Conservation (phyloP, 2,329 filamentous ascomycete genomes). For the Colletotrichum ledebouriae region DNA sequence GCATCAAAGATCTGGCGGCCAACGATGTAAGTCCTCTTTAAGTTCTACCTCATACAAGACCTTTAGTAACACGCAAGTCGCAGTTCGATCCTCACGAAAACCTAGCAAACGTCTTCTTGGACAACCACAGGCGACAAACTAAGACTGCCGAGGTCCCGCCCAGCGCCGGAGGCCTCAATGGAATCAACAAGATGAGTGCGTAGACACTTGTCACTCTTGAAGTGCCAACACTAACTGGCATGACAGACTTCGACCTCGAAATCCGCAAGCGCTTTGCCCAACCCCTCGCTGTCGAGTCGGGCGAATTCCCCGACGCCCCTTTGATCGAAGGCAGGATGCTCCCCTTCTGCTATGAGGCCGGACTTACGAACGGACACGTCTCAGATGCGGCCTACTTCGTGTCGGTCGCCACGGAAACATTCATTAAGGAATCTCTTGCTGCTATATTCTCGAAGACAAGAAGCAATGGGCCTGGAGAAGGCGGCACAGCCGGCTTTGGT, state of each 20-base stretch:
- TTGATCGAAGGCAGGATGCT: slow-evolving; percentile 75
- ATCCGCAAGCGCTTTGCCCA: slow-evolving; percentile 75
- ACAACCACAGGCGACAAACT: slow-evolving; percentile 61
- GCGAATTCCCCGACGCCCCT: slow-evolving; percentile 76
- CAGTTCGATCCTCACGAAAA: slow-evolving; percentile 69
- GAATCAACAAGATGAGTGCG: slow-evolving; percentile 83
- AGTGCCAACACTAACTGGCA: not conserved
- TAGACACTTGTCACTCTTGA: slow-evolving; percentile 32
- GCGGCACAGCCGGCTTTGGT: slow-evolving; percentile 72
- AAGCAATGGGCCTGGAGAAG: slow-evolving; percentile 74
- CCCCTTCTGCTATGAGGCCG: slow-evolving; percentile 76
- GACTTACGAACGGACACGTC: slow-evolving; percentile 70
- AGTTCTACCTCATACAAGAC: not conserved
- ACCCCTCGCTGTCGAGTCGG: slow-evolving; percentile 75
- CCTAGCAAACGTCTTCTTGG: slow-evolving; percentile 65
- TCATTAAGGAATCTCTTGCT: slow-evolving; percentile 75
- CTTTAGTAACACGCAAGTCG: slow-evolving; percentile 44
- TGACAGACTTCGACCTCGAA: slow-evolving; percentile 73
- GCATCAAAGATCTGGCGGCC: slow-evolving; percentile 74
- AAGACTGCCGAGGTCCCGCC: slow-evolving; percentile 73
- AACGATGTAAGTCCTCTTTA: slow-evolving; percentile 67
- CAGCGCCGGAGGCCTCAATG: slow-evolving; percentile 70
- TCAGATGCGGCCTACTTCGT: slow-evolving; percentile 74
- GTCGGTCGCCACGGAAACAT: slow-evolving; percentile 75
- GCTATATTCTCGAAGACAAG: slow-evolving; percentile 74